Evolutionary conservation across 768 basidiomycete genomes (phyloP).

Genomic region (Lepiota brunneoincarnata): DNA sequence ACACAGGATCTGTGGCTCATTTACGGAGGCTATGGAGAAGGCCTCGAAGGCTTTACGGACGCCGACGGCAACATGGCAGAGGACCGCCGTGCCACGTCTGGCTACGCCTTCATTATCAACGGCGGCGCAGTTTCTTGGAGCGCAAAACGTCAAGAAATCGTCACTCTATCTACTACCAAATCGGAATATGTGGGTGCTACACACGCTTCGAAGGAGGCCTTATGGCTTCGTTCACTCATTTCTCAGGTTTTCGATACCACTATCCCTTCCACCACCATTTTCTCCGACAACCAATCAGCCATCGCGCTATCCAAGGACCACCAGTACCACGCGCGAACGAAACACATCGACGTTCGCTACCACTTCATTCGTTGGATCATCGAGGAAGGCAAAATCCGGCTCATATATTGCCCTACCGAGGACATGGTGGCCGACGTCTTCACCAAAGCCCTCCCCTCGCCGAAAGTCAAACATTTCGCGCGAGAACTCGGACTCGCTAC

Average conservation of each 20-base stretch:
- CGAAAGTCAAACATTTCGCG: too few species aligned
- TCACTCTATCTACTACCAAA: too few species aligned
- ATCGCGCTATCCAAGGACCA: slow-evolving; percentile 21
- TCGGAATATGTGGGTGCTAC: too few species aligned
- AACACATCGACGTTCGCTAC: too few species aligned
- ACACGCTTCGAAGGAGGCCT: too few species aligned
- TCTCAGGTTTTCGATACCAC: slow-evolving; percentile 12
- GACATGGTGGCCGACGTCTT: too few species aligned
- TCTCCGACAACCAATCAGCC: slow-evolving; percentile 21
- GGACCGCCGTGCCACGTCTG: slow-evolving; percentile 29
- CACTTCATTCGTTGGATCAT: too few species aligned
- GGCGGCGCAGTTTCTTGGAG: slow-evolving; percentile 27
- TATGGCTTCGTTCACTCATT: slow-evolving; percentile 18
- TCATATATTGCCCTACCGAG: too few species aligned
- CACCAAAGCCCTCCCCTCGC: too few species aligned
- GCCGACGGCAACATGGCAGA: slow-evolving; percentile 18
- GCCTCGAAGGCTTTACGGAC: slow-evolving; percentile 23
- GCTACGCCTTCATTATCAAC: slow-evolving; percentile 22
- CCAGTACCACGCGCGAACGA: slow-evolving; percentile 21
- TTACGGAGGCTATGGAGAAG: slow-evolving; percentile 18
- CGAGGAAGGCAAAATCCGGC: too few species aligned
- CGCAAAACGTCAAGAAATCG: too few species aligned
- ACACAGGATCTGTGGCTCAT: slow-evolving; percentile 13
- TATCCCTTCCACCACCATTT: slow-evolving; percentile 12
- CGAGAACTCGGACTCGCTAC: too few species aligned